Evolutionary conservation across 345 rosid genomes (phyloP), one percentile per base, ranked within the genome.

Genomic region (Brassica incana): DNA sequence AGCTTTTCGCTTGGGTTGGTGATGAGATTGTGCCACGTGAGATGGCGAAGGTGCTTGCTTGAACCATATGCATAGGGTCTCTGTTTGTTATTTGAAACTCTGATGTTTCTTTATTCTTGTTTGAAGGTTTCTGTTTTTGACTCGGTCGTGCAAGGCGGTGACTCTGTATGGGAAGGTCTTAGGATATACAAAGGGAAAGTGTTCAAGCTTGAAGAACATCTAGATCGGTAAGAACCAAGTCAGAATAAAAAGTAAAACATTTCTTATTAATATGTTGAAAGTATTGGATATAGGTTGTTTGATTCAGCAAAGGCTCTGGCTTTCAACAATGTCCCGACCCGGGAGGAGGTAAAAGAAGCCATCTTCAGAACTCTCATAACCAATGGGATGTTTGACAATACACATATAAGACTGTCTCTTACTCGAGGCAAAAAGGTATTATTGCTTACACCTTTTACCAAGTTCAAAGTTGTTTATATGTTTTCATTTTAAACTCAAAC

Each of bases 251-350:
- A 29, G 9, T 43, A 2, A 45, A 61, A 10, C 52, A 69, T 48
- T 48, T 77, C 15, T 61, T 61, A 9, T 14, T 62, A 61, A 69
- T 32, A 60, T 62, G 69, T 45, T 61, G 29, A 69, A 52, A 62
- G 5, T 69, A 2, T 56, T 78, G 63, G 64, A 20, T 60, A 78
- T 67, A 93, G 97, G 90, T n/a, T 93, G 88, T 87, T 85, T 78
- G 98, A 93, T 84, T 93, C 97, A 10, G 90, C 98, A 67, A 93
- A 90, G 88, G 98, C 95, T 81, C 84, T 93, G 65, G 97, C 97
- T 85, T 93, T 93, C 83, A 61, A 65, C 61, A 91, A 91, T 84
- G 91, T 93, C 77, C 97, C 97, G 14, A 85, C 90, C 50, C 89
- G 87, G 2, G 90, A 88, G 58, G 92, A 90, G 90, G 95, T 94